Evolutionary conservation across 2,329 filamentous ascomycete species (phyloP).

Genomic region (Aspergillus ibericus): DNA sequence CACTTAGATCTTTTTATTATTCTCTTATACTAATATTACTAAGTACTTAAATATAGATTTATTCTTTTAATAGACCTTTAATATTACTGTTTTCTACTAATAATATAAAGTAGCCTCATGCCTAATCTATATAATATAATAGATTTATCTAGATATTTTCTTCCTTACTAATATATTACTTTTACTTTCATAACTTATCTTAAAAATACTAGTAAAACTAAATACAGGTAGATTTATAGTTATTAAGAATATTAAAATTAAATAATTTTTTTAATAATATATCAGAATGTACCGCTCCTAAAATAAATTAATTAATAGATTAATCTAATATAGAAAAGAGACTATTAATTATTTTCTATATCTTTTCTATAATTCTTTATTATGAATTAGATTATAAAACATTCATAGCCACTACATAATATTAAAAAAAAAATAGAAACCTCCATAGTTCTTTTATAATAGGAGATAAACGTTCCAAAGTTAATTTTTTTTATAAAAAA

Average conservation of each 20-base stretch:
- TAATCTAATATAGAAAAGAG: background rate
- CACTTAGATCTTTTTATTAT: background rate
- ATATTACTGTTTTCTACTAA: background rate
- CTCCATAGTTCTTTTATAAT: background rate
- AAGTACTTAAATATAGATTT: background rate
- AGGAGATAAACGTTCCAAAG: background rate
- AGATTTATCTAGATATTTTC: background rate
- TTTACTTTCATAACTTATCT: background rate
- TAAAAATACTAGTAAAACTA: background rate
- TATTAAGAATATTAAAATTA: background rate
- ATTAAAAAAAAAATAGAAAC: background rate
- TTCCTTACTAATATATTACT: background rate
- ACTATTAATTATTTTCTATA: background rate
- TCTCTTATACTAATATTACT: background rate
- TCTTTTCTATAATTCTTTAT: background rate
- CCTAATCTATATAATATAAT: background rate
- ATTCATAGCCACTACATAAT: background rate
- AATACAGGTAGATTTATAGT: background rate
- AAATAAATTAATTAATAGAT: background rate
- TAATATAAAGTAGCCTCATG: background rate
- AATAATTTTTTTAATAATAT: background rate
- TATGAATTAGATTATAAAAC: background rate
- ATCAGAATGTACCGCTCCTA: background rate
- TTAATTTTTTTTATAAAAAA: background rate
- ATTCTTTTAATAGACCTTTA: background rate